Conservation (phyloP, 305 asterid species). For the Vinca major region DNA sequence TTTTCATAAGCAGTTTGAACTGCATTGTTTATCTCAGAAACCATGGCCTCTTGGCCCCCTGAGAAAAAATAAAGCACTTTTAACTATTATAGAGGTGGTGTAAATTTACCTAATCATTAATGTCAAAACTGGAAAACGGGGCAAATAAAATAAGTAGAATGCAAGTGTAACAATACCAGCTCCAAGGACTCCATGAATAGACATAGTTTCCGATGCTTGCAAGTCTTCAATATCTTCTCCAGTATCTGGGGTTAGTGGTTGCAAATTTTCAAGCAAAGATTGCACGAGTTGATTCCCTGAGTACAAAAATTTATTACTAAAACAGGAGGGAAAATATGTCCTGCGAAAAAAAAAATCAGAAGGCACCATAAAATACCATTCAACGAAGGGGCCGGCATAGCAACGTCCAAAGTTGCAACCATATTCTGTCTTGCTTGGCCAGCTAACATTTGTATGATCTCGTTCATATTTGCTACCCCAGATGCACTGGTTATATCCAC, state of each 20-base stretch:
- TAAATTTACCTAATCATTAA: no score
- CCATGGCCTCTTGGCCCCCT: constrained; percentile 57
- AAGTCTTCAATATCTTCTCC: constrained; percentile 54
- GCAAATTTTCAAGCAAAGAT: constrained; percentile 46
- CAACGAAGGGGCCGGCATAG: constrained; percentile 70
- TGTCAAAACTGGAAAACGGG: no score
- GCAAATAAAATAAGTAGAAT: no score
- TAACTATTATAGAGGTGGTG: no score
- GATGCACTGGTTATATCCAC: constrained; percentile 36
- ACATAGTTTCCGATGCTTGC: constrained; percentile 64
- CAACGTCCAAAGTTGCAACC: constrained; percentile 55
- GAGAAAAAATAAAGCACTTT: constrained; percentile 4
- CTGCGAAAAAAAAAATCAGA: constrained; percentile 7
- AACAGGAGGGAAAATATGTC: constrained; percentile 11
- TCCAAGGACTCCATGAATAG: constrained; percentile 62
- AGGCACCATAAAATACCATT: constrained; percentile 33
- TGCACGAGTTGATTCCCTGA: constrained; percentile 35
- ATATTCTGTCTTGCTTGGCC: constrained; percentile 72
- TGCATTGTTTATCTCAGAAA: constrained; percentile 54
- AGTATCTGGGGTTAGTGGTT: constrained; percentile 57
- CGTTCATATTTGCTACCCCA: constrained; percentile 58
- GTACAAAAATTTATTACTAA: constrained; percentile 17
- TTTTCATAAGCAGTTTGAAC: constrained; percentile 46
- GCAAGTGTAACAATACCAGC: constrained; percentile 37
- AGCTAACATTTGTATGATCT: constrained; percentile 52